phyloP scores from a whole-genome alignment of 2,329 filamentous ascomycete genomes.

The Fusarium sp. region DNA sequence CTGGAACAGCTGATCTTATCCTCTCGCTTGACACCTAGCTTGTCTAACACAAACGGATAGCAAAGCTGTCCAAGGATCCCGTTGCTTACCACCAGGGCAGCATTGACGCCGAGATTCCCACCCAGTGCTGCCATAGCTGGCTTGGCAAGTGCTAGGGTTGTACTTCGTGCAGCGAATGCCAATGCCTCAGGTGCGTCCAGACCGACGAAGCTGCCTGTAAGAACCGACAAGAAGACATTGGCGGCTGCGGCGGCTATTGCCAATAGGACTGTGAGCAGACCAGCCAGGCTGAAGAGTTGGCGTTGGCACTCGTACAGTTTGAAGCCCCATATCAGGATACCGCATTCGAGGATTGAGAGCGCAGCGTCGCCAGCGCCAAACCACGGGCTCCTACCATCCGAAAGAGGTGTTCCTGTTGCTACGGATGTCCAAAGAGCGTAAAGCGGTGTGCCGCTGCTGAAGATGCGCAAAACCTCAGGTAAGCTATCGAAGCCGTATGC shows the following conservation, averaged over 20 bases:
- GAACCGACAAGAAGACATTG: slow-evolving; percentile 60
- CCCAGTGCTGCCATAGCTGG: slow-evolving; percentile 61
- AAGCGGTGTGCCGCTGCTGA: slow-evolving; percentile 54
- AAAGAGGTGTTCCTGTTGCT: slow-evolving; percentile 18
- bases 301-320: slow-evolving; percentile 65
- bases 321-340: slow-evolving; percentile 66
- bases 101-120: slow-evolving; percentile 63
- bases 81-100: slow-evolving; percentile 65
- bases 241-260: slow-evolving; percentile 55
- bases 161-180: slow-evolving; percentile 64
- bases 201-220: slow-evolving; percentile 54
- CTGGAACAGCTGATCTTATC: not conserved
- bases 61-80: slow-evolving; percentile 61
- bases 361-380: slow-evolving; percentile 65
- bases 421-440: slow-evolving; percentile 54
- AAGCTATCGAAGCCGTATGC: slow-evolving; percentile 50
- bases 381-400: slow-evolving; percentile 44
- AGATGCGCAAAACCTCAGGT: slow-evolving; percentile 46
- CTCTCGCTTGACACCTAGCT: slow-evolving; percentile 45
- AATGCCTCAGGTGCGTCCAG: slow-evolving; percentile 55
- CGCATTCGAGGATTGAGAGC: slow-evolving; percentile 63
- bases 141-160: slow-evolving; percentile 64
- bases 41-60: slow-evolving; percentile 55
- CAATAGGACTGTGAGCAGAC: slow-evolving; percentile 56
- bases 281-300: slow-evolving; percentile 60